Base-by-base conservation (phyloP, 2,329 filamentous ascomycete species). In the Neonectria sp. region DNA sequence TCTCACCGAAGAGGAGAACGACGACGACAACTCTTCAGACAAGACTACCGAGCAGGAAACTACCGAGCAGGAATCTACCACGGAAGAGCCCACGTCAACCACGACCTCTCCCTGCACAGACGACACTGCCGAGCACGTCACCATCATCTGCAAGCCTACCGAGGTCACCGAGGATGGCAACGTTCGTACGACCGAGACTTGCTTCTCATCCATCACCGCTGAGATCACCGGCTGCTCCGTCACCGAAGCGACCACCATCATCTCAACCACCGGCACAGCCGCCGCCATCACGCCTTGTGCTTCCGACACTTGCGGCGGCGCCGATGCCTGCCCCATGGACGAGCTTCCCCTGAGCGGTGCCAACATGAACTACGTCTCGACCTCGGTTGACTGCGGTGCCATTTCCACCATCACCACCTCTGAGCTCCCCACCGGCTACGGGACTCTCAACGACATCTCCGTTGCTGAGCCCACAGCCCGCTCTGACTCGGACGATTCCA, bases 191-290 rank as follows among this genome's bases (percentile, higher is more conserved):
- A 60, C 55, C 25, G 59, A 57, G 40, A 67, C 63, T 1, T 68
- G 67, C 49, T 63, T 59, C 29, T 51, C 49, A 2, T 67, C 67
- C 9, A 67, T 62, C 55, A 68, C 67, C 1, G 55, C 46, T 15
- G 55, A 60, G 33, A 37, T 65, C 7, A 65, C 67, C 8, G 63
- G 67, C 2, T 68, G 67, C 37, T 66, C 63, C 27, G 67, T 62
- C 13, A 67, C 69, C 4, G 67, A 71, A n/a, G 69, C 59, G 2
- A 70, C 70, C 1, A 69, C 70, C 1, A 43, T 66, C 11, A 61
- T 68, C 55, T 60, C 67, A 7, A 67, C 63, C 5, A 55, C 67
- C 7, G 57, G 51, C 27, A 65, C 63, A 1, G 53, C 56, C 3
- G 55, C 60, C 0, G 60, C 37, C 4, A 11, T 65, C 17, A 27